Evolutionary conservation across 805 yeast genomes (phyloP), one percentile per base, ranked within the genome.

Genomic region (Pichia deserticola): DNA sequence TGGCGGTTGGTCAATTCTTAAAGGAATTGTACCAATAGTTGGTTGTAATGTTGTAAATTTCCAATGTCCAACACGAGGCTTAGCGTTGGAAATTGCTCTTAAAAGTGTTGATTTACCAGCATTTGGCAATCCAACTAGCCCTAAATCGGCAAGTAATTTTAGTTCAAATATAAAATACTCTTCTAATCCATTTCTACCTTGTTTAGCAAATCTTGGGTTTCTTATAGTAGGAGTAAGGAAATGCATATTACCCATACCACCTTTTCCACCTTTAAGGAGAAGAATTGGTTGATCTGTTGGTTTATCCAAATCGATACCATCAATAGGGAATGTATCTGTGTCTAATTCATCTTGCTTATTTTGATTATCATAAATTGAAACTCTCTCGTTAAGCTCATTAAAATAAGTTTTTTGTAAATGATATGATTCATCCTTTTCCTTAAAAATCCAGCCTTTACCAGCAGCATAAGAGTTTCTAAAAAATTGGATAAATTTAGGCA

Each of bases 231-330:
- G 75, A 1, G 97, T 89, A 44, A 87, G 72, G 62, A 93, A 93
- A 64, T 92, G 96, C 93, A 89, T 89, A 65, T 93, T 93, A 1
- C 99, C 99, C 71, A 92, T 74, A 0, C 99, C 99, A 25, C 98
- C 98, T 54, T 75, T 73, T 9, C 99, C 99, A 40, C 99, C 99
- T 57, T 76, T 77, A 42, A 90, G 60, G 20, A 93, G 58, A 46
- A 86, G 68, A 5, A 84, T 64, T 1, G 98, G 97, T 42, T 75
- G 77, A 2, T 75, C 75, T 0, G 88, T 73, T 15, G 82, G 79
- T 54, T 72, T 65, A 51, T 74, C 67, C 42, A 88, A 68, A 65
- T 93, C 99, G 29, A 88, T 61, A 0, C 98, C 98, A n/a, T 74
- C 71, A 4, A 86, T 51, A 0, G 98, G 98, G 58, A 90, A 83